Base-by-base conservation (phyloP, 768 basidiomycete species). In the Postia placenta region DNA sequence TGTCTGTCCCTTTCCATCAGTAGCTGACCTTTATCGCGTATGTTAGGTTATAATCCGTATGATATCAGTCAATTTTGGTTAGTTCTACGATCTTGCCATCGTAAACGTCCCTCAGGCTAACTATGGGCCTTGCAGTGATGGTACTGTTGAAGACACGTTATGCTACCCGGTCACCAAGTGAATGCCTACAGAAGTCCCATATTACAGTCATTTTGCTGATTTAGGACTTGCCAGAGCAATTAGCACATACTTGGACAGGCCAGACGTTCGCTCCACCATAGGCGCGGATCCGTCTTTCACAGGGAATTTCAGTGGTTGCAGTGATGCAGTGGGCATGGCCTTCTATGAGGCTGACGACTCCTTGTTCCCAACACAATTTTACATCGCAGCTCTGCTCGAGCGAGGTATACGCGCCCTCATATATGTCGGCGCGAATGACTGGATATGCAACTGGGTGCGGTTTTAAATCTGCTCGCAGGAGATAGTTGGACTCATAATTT, bases 1-100 rank as follows among this genome's bases (percentile, higher is more conserved):
- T 41, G 22, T 19, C 33, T 46, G 4, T 36, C 5, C 15, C 30
- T 6, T 36, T 46, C 73, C 70, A 9, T 3, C 64, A 66, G 60
- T 54, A 7, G 26, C 14, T 7, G 11, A 73, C n/a, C n/a, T n/a
- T n/a, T n/a, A n/a, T n/a, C n/a, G n/a, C n/a, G n/a, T n/a, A n/a
- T n/a, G 73, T 70, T 12, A 65, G 67, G 61, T 24, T 51, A 50
- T 19, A 81, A 82, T 59, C 78, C 76, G 2, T 88, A 90, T 58
- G 85, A 90, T 57, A 75, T 91, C 44, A 81, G 75, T 57, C 74
- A 74, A 57, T 63, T 69, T 26, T 87, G 85, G 54, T 55, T 3
- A 40, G 47, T 41, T 11, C 26, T 7, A 4, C 6, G 15, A 33
- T 23, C 3, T 3, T 3, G 3, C 22, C 12, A 38, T 26, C 12